Conservation (phyloP, 1,284 basidiomycete genomes). For the Trichosporon inkin region DNA sequence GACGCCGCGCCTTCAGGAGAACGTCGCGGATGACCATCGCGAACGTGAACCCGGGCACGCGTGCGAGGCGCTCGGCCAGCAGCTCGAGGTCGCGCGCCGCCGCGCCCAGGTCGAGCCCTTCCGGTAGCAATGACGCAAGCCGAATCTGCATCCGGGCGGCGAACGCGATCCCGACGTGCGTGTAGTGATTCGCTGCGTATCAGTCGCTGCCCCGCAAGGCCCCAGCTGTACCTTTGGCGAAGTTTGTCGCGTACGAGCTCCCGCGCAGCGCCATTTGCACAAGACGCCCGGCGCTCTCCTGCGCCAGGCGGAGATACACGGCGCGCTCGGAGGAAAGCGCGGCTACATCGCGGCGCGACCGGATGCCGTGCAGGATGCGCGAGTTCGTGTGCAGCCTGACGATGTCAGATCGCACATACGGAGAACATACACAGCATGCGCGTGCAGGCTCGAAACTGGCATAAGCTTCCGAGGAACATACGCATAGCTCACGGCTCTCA, state of each 20-base stretch:
- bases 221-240: slow-evolving; percentile 11
- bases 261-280: slow-evolving; percentile 30
- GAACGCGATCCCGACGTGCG: slow-evolving; percentile 41
- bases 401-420: background rate
- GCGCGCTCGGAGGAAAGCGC: slow-evolving; percentile 26
- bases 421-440: slow-evolving; percentile 16
- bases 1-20: slow-evolving; percentile 31
- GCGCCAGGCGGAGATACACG: slow-evolving; percentile 28
- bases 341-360: slow-evolving; percentile 29
- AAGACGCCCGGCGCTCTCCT: slow-evolving; percentile 28
- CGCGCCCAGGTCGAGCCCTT: slow-evolving; percentile 35
- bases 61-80: slow-evolving; percentile 32
- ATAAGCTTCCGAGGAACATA: background rate
- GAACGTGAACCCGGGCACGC: slow-evolving; percentile 44
- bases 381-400: slow-evolving; percentile 31
- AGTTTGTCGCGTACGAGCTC: slow-evolving; percentile 31
- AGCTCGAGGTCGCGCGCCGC: slow-evolving; percentile 42
- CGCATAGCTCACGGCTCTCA: slow-evolving; percentile 14
- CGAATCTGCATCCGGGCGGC: slow-evolving; percentile 43
- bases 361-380: slow-evolving; percentile 32
- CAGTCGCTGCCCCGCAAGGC: background rate
- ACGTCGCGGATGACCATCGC: slow-evolving; percentile 38
- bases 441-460: slow-evolving; percentile 21
- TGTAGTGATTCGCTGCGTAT: slow-evolving; percentile 31
- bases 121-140: slow-evolving; percentile 37